Evolutionary conservation across 495 filamentous ascomycete species (phyloP).

Genomic region (Neurospora cerealis): DNA sequence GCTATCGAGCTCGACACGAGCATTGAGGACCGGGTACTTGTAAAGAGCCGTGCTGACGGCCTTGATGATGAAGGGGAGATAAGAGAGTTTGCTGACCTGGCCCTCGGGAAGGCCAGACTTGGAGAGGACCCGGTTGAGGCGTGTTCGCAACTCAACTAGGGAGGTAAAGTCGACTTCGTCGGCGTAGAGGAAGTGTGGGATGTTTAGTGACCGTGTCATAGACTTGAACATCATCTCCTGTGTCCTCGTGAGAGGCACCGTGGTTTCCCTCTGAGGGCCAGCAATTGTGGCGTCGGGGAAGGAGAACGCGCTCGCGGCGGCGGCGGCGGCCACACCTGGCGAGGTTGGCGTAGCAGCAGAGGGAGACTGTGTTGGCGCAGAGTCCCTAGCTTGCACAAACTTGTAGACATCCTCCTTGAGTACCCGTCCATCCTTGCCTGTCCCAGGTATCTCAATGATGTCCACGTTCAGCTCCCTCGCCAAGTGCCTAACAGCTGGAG

Average conservation of each 20-base stretch:
- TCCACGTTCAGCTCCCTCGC: conserved; percentile 66
- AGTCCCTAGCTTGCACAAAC: conserved; percentile 42
- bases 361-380: conserved; percentile 1
- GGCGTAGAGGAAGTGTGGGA: conserved; percentile 89
- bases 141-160: conserved; percentile 56
- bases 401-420: conserved; percentile 88
- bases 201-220: conserved; percentile 88
- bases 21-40: conserved; percentile 78
- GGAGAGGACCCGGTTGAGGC: conserved; percentile 50
- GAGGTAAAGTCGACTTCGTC: conserved; percentile 73
- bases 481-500: conserved; percentile 85
- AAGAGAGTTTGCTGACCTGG: conserved; percentile 58
- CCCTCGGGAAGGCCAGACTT: conserved; percentile 26
- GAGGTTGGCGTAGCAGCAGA: conserved; percentile 2
- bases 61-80: conserved; percentile 92
- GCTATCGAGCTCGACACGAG: conserved; percentile 55
- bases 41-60: conserved; percentile 77
- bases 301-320: conserved; percentile 4
- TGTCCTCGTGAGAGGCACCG: conserved; percentile 57
- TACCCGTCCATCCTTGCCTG: conserved; percentile 86
- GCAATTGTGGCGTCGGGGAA: conserved; percentile 10
- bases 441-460: conserved; percentile 68
- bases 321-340: not conserved
- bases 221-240: conserved; percentile 94
- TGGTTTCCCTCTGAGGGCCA: conserved; percentile 52